These are phyloP conservation scores for Camelina laxa DNA, from an alignment of 345 rosid species.

Conservation along the genomic window DNA sequence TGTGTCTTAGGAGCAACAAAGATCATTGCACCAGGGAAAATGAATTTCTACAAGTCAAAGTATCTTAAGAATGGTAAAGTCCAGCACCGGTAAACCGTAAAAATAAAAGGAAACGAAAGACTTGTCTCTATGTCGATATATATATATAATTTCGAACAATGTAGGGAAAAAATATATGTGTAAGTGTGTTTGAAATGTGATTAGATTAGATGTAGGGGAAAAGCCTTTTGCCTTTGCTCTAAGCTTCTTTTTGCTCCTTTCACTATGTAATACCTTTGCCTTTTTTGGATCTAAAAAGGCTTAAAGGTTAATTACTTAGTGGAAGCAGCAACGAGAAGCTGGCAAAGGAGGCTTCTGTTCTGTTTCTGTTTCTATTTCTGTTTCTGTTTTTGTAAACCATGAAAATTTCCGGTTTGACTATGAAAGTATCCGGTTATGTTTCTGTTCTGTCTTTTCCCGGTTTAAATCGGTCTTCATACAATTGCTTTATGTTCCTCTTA, in stretches of 20 bases:
- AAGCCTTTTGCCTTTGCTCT: conserved; percentile 44
- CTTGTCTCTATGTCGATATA: not conserved
- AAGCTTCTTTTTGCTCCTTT: conserved; percentile 97
- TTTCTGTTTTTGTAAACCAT: conserved; percentile 21
- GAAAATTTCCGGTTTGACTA: conserved; percentile 23
- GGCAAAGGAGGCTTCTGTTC: conserved; percentile 51
- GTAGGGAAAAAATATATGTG: conserved; percentile 5
- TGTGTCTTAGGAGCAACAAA: conserved; percentile 75
- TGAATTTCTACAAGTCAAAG: conserved; percentile 53
- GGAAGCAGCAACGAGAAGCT: conserved; percentile 99
- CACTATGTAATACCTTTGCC: conserved; percentile 71
- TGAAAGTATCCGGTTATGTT: conserved; percentile 22
- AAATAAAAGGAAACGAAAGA: not conserved
- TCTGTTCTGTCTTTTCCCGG: not conserved
- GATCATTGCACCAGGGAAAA: conserved; percentile 68
- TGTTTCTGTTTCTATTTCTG: conserved; percentile 20
- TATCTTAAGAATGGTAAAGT: conserved; percentile 22
- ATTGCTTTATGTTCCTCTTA: not conserved
- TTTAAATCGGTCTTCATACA: not conserved
- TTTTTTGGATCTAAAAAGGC: conserved; percentile 40
- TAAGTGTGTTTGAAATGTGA: conserved; percentile 4
- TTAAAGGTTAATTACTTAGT: conserved; percentile 63
- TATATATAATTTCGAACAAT: conserved; percentile 13
- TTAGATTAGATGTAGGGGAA: conserved; percentile 43
- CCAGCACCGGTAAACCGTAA: not conserved